These are phyloP conservation scores for Metschnikowia lunata DNA, from an alignment of 805 yeast species.

Conservation along the genomic window DNA sequence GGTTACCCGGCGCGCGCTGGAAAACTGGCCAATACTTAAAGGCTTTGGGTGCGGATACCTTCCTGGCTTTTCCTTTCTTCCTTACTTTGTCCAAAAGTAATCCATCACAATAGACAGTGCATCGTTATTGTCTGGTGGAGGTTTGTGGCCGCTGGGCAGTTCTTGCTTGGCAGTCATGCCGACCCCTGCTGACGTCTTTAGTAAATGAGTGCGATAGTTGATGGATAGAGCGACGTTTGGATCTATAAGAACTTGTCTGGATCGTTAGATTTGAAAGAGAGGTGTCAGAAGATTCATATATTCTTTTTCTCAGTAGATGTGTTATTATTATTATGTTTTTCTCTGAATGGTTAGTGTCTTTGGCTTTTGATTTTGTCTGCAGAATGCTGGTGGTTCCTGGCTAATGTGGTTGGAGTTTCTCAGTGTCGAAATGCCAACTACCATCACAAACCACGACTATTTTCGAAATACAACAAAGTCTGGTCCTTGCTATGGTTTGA, in stretches of 20 bases:
- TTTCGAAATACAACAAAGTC: too few relatives aligned
- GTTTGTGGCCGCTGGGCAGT: slow-evolving; percentile 25
- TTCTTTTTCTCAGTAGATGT: slow-evolving; percentile 3
- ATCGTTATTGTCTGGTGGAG: slow-evolving; percentile 26
- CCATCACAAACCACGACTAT: too few relatives aligned
- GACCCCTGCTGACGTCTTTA: slow-evolving; percentile 20
- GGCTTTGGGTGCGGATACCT: background rate
- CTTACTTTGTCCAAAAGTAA: slow-evolving; percentile 62
- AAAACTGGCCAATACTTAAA: slow-evolving; percentile 6
- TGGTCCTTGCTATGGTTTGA: too few relatives aligned
- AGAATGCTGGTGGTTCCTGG: too few relatives aligned
- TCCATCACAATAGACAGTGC: slow-evolving; percentile 73
- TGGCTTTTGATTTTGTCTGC: too few relatives aligned
- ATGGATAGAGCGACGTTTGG: slow-evolving; percentile 39
- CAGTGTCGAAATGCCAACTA: too few relatives aligned
- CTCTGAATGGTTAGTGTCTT: too few relatives aligned
- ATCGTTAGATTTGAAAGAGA: slow-evolving; percentile 41
- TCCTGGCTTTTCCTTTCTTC: slow-evolving; percentile 9
- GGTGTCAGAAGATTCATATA: slow-evolving; percentile 49
- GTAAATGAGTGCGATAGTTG: slow-evolving; percentile 40
- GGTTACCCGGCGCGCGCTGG: slow-evolving; percentile 16
- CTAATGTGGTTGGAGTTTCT: too few relatives aligned
- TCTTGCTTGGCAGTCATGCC: slow-evolving; percentile 22
- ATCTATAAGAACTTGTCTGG: slow-evolving; percentile 51
- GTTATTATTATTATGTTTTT: too few relatives aligned